Conservation (phyloP, 306 rosid genomes). For the Lathyrus oleraceus region DNA sequence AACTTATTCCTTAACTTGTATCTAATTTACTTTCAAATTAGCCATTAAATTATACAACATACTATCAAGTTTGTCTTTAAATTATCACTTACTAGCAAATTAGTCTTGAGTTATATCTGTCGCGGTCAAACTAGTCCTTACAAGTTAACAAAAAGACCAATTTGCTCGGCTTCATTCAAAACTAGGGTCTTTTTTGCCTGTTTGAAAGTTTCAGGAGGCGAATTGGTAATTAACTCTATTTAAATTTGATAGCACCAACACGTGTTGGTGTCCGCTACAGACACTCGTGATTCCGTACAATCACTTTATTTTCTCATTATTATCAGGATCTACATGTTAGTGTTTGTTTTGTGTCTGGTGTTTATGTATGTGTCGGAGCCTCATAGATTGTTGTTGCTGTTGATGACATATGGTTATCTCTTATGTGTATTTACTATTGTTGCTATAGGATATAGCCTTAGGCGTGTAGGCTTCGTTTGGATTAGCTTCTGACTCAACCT, state of each 20-base stretch:
- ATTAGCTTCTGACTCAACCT: not conserved
- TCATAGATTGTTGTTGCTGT: not conserved
- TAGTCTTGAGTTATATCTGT: not conserved
- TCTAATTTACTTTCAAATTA: not conserved
- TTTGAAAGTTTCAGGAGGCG: not conserved
- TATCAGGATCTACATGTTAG: not conserved
- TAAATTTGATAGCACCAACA: not conserved
- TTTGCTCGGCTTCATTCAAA: not conserved
- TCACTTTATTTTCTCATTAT: not conserved
- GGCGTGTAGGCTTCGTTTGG: not conserved
- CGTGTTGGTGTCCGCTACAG: not conserved
- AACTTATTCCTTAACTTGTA: not conserved
- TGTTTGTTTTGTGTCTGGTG: not conserved
- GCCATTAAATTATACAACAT: not conserved
- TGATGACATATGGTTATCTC: not conserved
- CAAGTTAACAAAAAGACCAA: not conserved
- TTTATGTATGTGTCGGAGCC: not conserved
- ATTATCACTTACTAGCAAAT: not conserved
- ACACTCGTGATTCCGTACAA: not conserved
- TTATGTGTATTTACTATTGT: not conserved
- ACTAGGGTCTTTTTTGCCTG: not conserved
- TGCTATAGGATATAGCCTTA: conserved; percentile 1
- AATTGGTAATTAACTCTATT: not conserved
- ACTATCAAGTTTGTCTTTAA: not conserved
- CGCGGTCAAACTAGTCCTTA: not conserved